These are phyloP conservation scores for Paecilomyces formosus DNA, from an alignment of 2,329 filamentous ascomycete genomes.

Conservation along the genomic window DNA sequence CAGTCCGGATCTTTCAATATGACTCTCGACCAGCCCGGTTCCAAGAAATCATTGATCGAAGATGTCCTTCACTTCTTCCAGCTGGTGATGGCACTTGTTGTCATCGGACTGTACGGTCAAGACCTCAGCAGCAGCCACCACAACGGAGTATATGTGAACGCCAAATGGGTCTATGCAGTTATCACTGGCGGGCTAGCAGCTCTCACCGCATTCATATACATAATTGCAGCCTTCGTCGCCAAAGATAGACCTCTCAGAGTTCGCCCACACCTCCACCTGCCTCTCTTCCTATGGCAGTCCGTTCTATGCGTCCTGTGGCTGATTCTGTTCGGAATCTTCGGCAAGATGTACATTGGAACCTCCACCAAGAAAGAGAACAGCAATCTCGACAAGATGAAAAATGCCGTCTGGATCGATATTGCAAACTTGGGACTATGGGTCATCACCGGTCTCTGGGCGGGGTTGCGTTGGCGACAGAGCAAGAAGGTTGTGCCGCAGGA, in stretches of 20 bases:
- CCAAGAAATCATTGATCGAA: background rate
- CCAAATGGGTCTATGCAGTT: constrained; percentile 74
- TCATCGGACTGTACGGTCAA: constrained; percentile 69
- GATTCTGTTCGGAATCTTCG: constrained; percentile 76
- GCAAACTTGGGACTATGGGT: constrained; percentile 71
- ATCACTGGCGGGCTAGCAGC: constrained; percentile 61
- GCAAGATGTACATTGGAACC: constrained; percentile 67
- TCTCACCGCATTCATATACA: constrained; percentile 57
- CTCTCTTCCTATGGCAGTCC: constrained; percentile 60
- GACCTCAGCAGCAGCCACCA: constrained; percentile 55
- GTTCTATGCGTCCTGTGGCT: constrained; percentile 73
- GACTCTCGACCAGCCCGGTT: constrained; percentile 24
- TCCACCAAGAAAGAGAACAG: constrained; percentile 52
- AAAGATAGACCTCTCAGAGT: constrained; percentile 25
- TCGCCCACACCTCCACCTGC: constrained; percentile 15
- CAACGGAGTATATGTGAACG: constrained; percentile 46
- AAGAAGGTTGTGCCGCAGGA: constrained; percentile 5
- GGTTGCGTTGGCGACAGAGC: constrained; percentile 27
- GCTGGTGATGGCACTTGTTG: constrained; percentile 66
- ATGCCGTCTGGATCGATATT: constrained; percentile 77
- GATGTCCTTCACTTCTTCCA: constrained; percentile 60
- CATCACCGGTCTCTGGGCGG: constrained; percentile 43
- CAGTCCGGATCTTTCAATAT: constrained; percentile 8
- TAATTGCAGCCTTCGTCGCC: constrained; percentile 51
- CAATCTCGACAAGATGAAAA: constrained; percentile 70